phyloP scores from a whole-genome alignment of 306 rosid genomes.

The Psophocarpus tetragonolobus region DNA sequence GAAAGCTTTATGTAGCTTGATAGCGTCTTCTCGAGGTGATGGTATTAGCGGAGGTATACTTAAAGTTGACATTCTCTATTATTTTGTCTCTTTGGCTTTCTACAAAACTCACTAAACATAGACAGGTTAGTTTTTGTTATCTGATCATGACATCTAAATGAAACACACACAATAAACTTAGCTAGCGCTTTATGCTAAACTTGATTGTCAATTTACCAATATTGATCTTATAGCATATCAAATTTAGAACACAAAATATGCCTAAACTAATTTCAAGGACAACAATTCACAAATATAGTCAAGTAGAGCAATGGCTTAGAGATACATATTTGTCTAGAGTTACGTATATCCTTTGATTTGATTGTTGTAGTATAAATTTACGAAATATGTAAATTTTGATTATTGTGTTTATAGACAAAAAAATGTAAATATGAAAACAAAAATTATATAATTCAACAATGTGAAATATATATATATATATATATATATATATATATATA shows the following conservation, averaged over 20 bases:
- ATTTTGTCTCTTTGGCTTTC: not conserved
- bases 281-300: slow-evolving; percentile 10
- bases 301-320: slow-evolving; percentile 23
- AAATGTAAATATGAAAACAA: not conserved
- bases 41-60: slow-evolving; percentile 45
- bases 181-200: not conserved
- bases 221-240: not conserved
- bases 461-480: not conserved
- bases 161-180: slow-evolving; percentile 5
- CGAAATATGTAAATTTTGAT: not conserved
- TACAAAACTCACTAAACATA: not conserved
- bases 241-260: slow-evolving; percentile 7
- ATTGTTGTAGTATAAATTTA: not conserved
- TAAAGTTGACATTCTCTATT: slow-evolving; percentile 55
- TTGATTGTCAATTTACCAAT: slow-evolving; percentile 6
- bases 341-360: slow-evolving; percentile 17
- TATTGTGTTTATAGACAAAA: not conserved
- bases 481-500: not conserved
- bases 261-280: slow-evolving; percentile 20
- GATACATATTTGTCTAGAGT: slow-evolving; percentile 12
- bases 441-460: not conserved
- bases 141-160: not conserved
- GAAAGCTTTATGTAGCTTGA: slow-evolving; percentile 63
- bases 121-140: not conserved
- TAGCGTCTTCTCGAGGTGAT: slow-evolving; percentile 66